phyloP scores from a whole-genome alignment of 2,329 filamentous ascomycete species.

The Ceratocystiopsis sp. region DNA sequence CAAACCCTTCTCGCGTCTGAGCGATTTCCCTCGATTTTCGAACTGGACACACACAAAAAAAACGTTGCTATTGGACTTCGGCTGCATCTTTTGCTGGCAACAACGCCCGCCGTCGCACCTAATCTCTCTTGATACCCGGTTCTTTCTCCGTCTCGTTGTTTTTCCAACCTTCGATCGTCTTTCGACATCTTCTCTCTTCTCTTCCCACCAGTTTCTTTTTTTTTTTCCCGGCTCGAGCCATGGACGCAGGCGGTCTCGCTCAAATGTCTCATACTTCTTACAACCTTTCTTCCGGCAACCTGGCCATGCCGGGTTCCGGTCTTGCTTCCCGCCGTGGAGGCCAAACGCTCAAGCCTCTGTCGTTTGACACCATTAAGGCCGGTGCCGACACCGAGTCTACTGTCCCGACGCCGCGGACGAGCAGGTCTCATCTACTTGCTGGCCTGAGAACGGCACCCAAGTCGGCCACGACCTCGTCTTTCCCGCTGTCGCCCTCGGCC shows the following conservation, averaged over 20 bases:
- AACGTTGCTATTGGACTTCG: no score
- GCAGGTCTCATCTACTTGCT: conserved; percentile 83
- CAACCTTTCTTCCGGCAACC: conserved; percentile 48
- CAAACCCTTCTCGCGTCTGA: no score
- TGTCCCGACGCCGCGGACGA: conserved; percentile 73
- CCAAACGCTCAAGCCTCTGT: conserved; percentile 80
- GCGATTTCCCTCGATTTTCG: no score
- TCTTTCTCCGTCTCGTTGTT: not conserved
- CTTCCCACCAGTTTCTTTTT: not conserved
- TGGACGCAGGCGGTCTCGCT: conserved; percentile 98
- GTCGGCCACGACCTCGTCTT: conserved; percentile 54
- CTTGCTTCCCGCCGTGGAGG: conserved; percentile 75
- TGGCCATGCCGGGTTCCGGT: conserved; percentile 61
- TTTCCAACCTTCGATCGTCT: not conserved
- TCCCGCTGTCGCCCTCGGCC: conserved; percentile 26
- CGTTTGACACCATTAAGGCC: conserved; percentile 53
- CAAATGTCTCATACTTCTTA: conserved; percentile 70
- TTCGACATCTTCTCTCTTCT: not conserved
- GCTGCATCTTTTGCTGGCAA: no score
- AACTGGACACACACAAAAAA: no score
- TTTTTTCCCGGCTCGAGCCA: conserved; percentile 20
- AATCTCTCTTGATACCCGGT: no score
- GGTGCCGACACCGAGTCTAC: conserved; percentile 51
- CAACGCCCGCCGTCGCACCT: no score
- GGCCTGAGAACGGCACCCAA: conserved; percentile 89